Percentiles rank a stretch among this genome's conserved stretches.
These are phyloP conservation scores for Colletotrichum karsti DNA, from an alignment of 2,329 filamentous ascomycete species.

Conservation along the genomic window DNA sequence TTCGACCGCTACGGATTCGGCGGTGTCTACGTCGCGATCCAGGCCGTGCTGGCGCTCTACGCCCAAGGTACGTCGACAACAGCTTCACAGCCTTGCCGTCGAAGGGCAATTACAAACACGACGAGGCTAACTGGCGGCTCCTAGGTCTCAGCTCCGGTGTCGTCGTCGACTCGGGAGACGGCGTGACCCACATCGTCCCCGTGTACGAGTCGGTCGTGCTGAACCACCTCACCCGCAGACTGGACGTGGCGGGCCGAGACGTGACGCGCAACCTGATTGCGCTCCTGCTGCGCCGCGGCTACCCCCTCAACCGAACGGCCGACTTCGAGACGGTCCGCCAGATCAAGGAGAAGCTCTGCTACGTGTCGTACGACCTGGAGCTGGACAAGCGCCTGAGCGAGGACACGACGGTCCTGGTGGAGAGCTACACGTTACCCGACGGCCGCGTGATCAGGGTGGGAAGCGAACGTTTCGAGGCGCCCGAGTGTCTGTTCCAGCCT, in stretches of 20 bases:
- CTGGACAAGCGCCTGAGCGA: constrained; percentile 95
- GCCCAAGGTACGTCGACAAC: constrained; percentile 76
- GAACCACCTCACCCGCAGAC: constrained; percentile 91
- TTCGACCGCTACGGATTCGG: constrained; percentile 97
- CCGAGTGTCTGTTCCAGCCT: constrained; percentile 98
- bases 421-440: constrained; percentile 97
- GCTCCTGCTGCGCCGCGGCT: constrained; percentile 90
- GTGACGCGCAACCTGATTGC: constrained; percentile 99
- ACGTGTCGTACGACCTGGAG: constrained; percentile 97
- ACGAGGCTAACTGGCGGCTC: constrained; percentile 1
- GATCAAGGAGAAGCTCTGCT: constrained; percentile 99
- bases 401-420: constrained; percentile 95
- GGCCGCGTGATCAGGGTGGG: constrained; percentile 96
- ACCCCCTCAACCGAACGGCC: constrained; percentile 96
- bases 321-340: constrained; percentile 99
- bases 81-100: neutral
- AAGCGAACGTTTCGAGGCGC: constrained; percentile 96
- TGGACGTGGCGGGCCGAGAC: constrained; percentile 95
- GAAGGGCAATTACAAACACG: neutral
- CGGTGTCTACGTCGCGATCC: constrained; percentile 97
- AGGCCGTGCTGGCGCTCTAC: constrained; percentile 94
- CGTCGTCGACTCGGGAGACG: constrained; percentile 98
- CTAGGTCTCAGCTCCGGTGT: constrained; percentile 88
- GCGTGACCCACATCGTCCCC: constrained; percentile 97
- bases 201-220: constrained; percentile 98